phyloP scores from a whole-genome alignment of 179 eudicot genomes.

The Spinacia oleracea region DNA sequence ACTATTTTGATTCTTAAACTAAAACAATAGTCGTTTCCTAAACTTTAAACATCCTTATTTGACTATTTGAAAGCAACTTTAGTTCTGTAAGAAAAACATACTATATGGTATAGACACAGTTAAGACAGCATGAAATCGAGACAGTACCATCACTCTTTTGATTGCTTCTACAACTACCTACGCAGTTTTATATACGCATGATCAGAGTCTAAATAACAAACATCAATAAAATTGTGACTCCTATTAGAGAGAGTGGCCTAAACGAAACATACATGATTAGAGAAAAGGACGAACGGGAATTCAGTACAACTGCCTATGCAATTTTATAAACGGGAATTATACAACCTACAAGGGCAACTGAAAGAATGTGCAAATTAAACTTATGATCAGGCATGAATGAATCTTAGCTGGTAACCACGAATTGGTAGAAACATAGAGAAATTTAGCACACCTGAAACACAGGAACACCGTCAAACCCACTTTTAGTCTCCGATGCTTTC shows the following conservation, averaged over 20 bases:
- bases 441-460: conserved; percentile 77
- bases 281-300: not conserved
- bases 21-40: not conserved
- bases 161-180: not conserved
- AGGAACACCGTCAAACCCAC: conserved; percentile 96
- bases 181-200: not conserved
- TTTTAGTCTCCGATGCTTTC: conserved; percentile 57
- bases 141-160: not conserved
- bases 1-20: not conserved
- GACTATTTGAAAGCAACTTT: not conserved
- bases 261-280: not conserved
- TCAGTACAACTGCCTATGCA: too few species aligned
- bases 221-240: not conserved
- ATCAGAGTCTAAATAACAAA: not conserved
- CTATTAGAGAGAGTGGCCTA: not conserved
- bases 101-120: not conserved
- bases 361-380: not conserved
- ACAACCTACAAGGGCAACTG: not conserved
- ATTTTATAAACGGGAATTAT: too few species aligned
- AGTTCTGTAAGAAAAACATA: not conserved
- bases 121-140: not conserved
- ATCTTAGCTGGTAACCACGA: not conserved
- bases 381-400: not conserved
- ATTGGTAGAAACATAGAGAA: not conserved
- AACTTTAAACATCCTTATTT: not conserved